Evolutionary conservation across 345 rosid genomes (phyloP), one percentile per base, ranked within the genome.

Genomic region (Salix brachista): DNA sequence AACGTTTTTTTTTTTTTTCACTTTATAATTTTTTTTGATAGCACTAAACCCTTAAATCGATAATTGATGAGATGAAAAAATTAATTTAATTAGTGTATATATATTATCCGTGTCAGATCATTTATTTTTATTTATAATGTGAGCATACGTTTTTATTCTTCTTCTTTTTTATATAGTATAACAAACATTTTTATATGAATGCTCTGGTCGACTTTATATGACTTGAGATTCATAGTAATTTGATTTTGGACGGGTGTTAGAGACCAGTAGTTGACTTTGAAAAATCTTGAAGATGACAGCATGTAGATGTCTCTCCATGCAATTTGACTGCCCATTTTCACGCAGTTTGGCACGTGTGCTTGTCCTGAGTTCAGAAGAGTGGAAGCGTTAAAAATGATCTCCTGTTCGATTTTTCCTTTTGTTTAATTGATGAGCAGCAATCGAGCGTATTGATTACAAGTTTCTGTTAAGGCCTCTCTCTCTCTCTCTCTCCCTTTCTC

Each of bases 261-360:
- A 73, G 70, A 86, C 83, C 72, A 58, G 74, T 2, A 48, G 83
- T 80, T 84, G 86, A 78, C 80, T 74, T 73, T 70, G 65, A 74
- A 74, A 39, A 71, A 72, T 72, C 76, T 66, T 46, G 34, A 58
- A 46, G 75, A 66, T 69, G 56, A 64, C 44, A 77, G 36, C 3
- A 69, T 12, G 1, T 12, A 10, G 32, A 23, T 68, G 44, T 23
- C 65, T 10, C 23, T 58, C 46, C 21, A 16, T 61, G 56, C 39
- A 17, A 50, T 18, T 30, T 37, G 18, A 23, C 65, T 28, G 48
- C 42, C 72, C 69, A n/a, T 11, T 11, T n/a, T 79, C 61, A 67
- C 69, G 70, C 77, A 37, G 69, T 13, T 44, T 26, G 62, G 56
- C 81, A 73, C 77, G 81, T 79, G 81, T 67, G 76, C 23, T 56